Base-by-base conservation (phyloP, 2,329 filamentous ascomycete species). In the Alternaria solani region DNA sequence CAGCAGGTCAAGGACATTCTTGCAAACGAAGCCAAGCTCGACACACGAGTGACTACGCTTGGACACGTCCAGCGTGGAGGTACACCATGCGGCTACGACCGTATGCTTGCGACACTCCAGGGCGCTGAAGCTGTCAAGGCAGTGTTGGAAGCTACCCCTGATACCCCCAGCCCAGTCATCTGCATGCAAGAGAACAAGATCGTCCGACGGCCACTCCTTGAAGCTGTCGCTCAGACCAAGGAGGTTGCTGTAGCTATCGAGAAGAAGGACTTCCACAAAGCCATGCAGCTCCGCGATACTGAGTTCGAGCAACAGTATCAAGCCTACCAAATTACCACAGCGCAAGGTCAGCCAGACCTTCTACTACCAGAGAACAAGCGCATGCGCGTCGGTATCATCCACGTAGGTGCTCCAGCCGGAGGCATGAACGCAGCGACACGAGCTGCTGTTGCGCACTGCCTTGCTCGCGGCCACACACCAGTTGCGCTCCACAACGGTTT, bases 161-260 rank as follows among this genome's bases (percentile, higher is more conserved):
- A 95, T 43, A 94, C 92, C 0, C 92, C 93, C 56, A 97, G 93
- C 49, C 94, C 93, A 59, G 94, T 99, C 75, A 98, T 99, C 75
- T 94, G 93, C 69, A 94, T 99, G 69, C 94, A 90, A 65, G 95
- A 99, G 83, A 98, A 98, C 86, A 96, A 99, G 83, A 98, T 99
- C 75, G 89, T 93, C 66, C 88, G 94, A 56, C 93, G 94, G 70
- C 91, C 93, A 20, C 83, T 99, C 26, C 91, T 98, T 83, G 87
- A 96, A 75, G 94, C 95, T 1, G 95, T 99, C 11, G 83, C 87
- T 47, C 87, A 93, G 73, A 99, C 95, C 28, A 90, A 97, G 78
- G 86, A 91, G 56, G 92, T 98, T 0, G 88, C 93, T 14, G 86
- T 87, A 67, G 91, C 92, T 32, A 97, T 99, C 59, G 86, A 92